Percentiles rank a stretch among this genome's conserved stretches.
Evolutionary conservation across 495 filamentous ascomycete genomes (phyloP).

Genomic region (Trichoderma reesei): DNA sequence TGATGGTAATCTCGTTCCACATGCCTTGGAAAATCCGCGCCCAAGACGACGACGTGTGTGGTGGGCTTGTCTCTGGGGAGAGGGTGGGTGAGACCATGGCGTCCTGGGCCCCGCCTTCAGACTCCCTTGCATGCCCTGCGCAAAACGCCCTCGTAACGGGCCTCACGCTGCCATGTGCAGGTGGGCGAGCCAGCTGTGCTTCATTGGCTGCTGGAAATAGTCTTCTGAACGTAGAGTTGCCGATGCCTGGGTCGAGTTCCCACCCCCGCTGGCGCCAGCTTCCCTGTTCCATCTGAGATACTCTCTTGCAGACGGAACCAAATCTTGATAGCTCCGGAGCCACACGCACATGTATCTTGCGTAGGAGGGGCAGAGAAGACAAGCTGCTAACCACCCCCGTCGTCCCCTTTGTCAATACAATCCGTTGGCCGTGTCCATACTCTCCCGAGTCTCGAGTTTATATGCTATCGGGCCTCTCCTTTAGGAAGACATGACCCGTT

Average conservation of each 20-base stretch:
- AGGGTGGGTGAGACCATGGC: slow-evolving; percentile 9
- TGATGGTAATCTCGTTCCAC: slow-evolving; percentile 9
- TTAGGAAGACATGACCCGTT: slow-evolving; percentile 2
- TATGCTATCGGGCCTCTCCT: slow-evolving; percentile 4
- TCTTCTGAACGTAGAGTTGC: slow-evolving; percentile 8
- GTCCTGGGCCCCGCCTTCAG: slow-evolving; percentile 9
- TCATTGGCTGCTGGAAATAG: slow-evolving; percentile 2
- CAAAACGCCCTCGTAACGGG: background rate
- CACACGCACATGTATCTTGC: background rate
- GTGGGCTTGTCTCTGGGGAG: slow-evolving; percentile 1
- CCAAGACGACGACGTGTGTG: background rate
- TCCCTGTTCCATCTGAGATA: background rate
- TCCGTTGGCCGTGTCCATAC: slow-evolving; percentile 5
- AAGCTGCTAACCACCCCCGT: slow-evolving; percentile 6
- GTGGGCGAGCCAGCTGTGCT: background rate
- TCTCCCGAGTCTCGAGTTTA: slow-evolving; percentile 7
- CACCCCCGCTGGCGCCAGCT: slow-evolving; percentile 8
- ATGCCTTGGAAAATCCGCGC: background rate
- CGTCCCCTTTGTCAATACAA: slow-evolving; percentile 9
- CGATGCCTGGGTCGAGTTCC: background rate
- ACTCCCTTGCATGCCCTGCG: slow-evolving; percentile 8
- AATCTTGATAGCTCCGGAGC: slow-evolving; percentile 5
- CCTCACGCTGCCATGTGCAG: slow-evolving; percentile 6
- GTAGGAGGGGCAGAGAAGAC: slow-evolving; percentile 1
- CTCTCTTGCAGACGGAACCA: slow-evolving; percentile 3